Conservation (phyloP, 2,329 filamentous ascomycete species). For the Xylaria sp. region DNA sequence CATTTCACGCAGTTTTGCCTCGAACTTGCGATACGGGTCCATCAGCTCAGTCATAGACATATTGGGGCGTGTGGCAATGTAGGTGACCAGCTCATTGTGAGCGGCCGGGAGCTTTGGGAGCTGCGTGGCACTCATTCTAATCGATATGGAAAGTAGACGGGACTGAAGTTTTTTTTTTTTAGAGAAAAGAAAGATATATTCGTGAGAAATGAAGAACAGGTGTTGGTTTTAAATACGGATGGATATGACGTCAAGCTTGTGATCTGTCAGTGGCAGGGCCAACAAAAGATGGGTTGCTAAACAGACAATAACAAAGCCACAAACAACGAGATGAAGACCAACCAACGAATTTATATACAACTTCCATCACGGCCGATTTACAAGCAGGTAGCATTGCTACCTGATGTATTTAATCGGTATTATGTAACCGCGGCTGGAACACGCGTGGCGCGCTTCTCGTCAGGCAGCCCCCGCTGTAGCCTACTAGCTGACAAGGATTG, state of each 20-base stretch:
- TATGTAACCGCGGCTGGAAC: no score
- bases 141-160: conserved; percentile 14
- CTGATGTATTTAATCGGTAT: no score
- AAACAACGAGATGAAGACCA: background rate
- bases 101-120: conserved; percentile 60
- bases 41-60: conserved; percentile 67
- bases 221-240: background rate
- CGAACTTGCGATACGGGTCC: conserved; percentile 73
- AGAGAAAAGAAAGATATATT: background rate
- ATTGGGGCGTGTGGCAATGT: conserved; percentile 65
- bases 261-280: background rate
- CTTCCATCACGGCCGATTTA: background rate
- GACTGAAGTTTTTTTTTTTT: background rate
- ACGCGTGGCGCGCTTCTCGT: background rate
- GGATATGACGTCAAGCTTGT: background rate
- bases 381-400: background rate
- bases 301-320: conserved; percentile 16
- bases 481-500: conserved; percentile 25
- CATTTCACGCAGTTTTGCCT: conserved; percentile 71
- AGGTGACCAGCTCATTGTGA: conserved; percentile 57
- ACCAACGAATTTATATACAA: conserved; percentile 18
- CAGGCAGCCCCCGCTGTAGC: conserved; percentile 34
- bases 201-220: background rate
- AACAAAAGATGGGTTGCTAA: background rate
- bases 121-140: conserved; percentile 50